Evolutionary conservation across 768 basidiomycete genomes (phyloP), one percentile per base, ranked within the genome.

Genomic region (Xerocomellus chrysenteron): DNA sequence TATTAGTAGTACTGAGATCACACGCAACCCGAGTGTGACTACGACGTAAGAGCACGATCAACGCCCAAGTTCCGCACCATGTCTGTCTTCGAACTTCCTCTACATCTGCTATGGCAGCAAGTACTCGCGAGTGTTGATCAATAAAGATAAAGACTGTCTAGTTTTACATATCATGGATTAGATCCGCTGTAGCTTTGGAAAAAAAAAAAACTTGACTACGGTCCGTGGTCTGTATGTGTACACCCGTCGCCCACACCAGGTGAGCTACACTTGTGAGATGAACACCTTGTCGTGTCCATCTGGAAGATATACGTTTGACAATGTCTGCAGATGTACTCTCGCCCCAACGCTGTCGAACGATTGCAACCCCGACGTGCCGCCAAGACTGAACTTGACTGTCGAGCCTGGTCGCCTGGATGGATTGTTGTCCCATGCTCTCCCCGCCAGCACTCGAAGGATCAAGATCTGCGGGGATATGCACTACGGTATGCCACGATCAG

Each of bases 371-470:
- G 42, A 32, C 21, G 30, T 48, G 24, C 0, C 2, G 16, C 5
- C 44, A 10, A 32, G 39, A 47, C n/a, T 37, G 51, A 68, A 68
- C 26, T 47, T 41, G 51, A 63, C 9, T 5, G 56, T 42, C 26
- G 63, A 61, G 14, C 10, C 0, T 3, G 30, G 10, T 16, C 24
- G 19, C 16, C 17, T 44, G 14, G 47, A 33, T 5, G 58, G 56
- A 12, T 60, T 54, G 14, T 44, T 39, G 21, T 52, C 30, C 61
- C 57, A 57, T 37, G 57, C 62, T 16, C 47, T 60, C 12, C 59
- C 61, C 12, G 12, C 19, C 37, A 68, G 33, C 19, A 69, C 67
- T 32, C 65, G 58, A 17, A 32, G 10, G 32, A 32, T 32, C 32
- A 32, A 11, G 2, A 32, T 32, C 32, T 32, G 32, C 32, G 32